phyloP scores from a whole-genome alignment of 257 asterid genomes.

The Capsicum baccatum region DNA sequence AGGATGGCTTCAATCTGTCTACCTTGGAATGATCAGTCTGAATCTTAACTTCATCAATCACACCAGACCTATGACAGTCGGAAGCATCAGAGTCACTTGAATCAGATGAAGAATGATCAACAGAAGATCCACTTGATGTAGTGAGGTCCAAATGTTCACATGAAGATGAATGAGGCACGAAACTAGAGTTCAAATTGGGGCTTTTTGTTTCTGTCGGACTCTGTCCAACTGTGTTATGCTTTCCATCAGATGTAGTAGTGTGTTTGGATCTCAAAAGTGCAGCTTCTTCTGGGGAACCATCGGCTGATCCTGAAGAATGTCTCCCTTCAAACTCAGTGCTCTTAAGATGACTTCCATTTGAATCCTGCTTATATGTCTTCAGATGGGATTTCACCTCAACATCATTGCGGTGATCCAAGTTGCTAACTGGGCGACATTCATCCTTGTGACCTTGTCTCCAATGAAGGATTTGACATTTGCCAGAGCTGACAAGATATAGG shows the following conservation, averaged over 20 bases:
- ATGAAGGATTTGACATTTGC: conserved; percentile 76
- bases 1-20: conserved; percentile 39
- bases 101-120: conserved; percentile 38
- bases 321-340: conserved; percentile 40
- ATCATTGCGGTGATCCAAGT: conserved; percentile 38
- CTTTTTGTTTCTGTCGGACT: conserved; percentile 19
- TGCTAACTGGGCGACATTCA: conserved; percentile 62
- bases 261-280: conserved; percentile 38
- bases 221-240: conserved; percentile 34
- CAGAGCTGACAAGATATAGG: conserved; percentile 55
- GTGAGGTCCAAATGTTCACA: conserved; percentile 42
- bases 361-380: conserved; percentile 45
- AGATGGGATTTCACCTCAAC: conserved; percentile 34
- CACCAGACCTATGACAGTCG: conserved; percentile 31
- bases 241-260: conserved; percentile 34
- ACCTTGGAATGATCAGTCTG: conserved; percentile 28
- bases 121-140: conserved; percentile 36
- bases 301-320: conserved; percentile 39
- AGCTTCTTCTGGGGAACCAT: conserved; percentile 35
- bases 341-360: conserved; percentile 37
- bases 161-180: conserved; percentile 32
- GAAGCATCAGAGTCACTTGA: conserved; percentile 40
- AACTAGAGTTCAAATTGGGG: conserved; percentile 34
- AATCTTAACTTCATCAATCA: conserved; percentile 7
- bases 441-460: conserved; percentile 93